Evolutionary conservation across 768 basidiomycete species (phyloP).

Genomic region (Macrocybe gigantea): DNA sequence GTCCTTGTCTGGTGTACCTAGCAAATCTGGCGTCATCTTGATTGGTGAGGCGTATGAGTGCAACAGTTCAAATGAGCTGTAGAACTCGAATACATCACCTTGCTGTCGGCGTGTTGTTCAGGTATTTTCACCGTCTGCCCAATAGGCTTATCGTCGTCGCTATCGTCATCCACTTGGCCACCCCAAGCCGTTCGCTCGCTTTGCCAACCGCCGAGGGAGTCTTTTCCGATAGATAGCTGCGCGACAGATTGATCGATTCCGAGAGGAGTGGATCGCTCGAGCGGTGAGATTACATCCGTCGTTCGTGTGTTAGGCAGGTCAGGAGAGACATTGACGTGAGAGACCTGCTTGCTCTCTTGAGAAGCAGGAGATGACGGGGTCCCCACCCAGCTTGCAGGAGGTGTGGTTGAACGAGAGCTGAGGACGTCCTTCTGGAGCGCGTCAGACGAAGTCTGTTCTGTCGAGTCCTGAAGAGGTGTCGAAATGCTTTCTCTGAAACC

Average conservation of each 20-base stretch:
- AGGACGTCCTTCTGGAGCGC: no score
- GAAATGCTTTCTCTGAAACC: conserved; percentile 51
- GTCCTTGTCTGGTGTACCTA: conserved; percentile 16
- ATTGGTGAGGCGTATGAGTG: conserved; percentile 2
- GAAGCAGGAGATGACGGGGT: conserved; percentile 18
- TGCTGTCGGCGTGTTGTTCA: conserved; percentile 17
- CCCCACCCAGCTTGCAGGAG: conserved; percentile 5
- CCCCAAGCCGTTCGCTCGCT: conserved; percentile 36
- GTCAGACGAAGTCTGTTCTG: no score
- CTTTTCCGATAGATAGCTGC: conserved; percentile 31
- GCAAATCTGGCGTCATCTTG: conserved; percentile 8
- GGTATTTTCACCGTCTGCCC: conserved; percentile 36
- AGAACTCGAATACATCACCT: conserved; percentile 18
- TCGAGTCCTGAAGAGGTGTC: not conserved
- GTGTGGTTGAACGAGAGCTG: conserved; percentile 2
- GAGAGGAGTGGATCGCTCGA: conserved; percentile 6
- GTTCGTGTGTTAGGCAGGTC: not conserved
- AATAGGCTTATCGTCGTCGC: conserved; percentile 66
- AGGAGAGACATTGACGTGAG: conserved; percentile 11
- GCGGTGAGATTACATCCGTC: no score
- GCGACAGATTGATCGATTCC: conserved; percentile 28
- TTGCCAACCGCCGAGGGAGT: conserved; percentile 45
- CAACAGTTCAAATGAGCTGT: no score
- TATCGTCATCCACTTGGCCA: conserved; percentile 45
- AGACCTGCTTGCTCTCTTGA: conserved; percentile 6